phyloP scores from a whole-genome alignment of 1,284 basidiomycete genomes.

The Microbotryum violaceum region DNA sequence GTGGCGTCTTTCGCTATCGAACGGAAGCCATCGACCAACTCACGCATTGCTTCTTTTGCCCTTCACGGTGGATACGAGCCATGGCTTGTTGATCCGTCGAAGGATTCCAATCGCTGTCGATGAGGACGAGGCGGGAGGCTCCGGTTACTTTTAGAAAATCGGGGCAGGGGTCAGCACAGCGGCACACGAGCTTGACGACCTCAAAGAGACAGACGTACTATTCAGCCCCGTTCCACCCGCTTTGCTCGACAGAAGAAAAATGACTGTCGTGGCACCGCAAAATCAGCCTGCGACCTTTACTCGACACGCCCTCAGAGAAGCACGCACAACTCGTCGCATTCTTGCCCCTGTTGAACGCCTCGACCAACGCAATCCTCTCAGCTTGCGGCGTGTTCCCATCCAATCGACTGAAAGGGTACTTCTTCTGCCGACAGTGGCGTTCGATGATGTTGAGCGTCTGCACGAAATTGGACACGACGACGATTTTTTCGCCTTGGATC shows the following conservation, averaged over 20 bases:
- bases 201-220: conserved; percentile 52
- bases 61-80: conserved; percentile 68
- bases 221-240: conserved; percentile 94
- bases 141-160: conserved; percentile 39
- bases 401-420: conserved; percentile 73
- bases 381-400: conserved; percentile 77
- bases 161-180: background rate
- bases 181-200: conserved; percentile 1
- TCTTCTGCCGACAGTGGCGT: conserved; percentile 65
- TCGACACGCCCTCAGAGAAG: background rate
- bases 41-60: conserved; percentile 67
- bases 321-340: conserved; percentile 59
- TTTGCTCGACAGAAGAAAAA: conserved; percentile 91
- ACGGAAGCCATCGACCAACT: background rate
- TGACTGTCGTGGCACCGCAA: conserved; percentile 47
- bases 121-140: conserved; percentile 67
- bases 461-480: conserved; percentile 50
- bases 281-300: conserved; percentile 29
- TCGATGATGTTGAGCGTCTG: conserved; percentile 88
- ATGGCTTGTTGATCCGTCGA: conserved; percentile 92
- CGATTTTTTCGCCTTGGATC: conserved; percentile 83
- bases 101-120: conserved; percentile 95
- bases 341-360: conserved; percentile 66
- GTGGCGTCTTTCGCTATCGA: background rate
- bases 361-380: conserved; percentile 76